Evolutionary conservation across 768 basidiomycete species (phyloP), one percentile per base, ranked within the genome.

Genomic region (Neoboletus magnificus): DNA sequence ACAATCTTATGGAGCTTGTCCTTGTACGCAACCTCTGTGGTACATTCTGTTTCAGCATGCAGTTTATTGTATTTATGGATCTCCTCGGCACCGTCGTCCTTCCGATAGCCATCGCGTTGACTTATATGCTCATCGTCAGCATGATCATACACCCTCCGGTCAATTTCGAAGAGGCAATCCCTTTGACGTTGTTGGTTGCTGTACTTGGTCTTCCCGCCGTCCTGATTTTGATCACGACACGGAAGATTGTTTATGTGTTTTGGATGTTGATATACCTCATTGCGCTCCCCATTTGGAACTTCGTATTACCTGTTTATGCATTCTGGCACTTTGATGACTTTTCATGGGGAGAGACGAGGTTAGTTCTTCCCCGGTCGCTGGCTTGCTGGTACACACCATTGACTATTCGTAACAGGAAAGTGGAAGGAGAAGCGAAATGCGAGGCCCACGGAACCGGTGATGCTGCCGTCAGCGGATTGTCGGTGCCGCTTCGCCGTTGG

Each of bases 251-350:
- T 40, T 98, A 98, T 74, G 87, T 97, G 54, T 89, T 92, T 63
- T 99, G 97, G 97, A 97, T 99, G 93, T 70, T 95, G 68, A 85
- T 95, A 67, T 98, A 99, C 77, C 82, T 99, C 13, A 54, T 85
- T 48, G 94, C 97, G 29, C 76, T 99, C 39, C 97, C 97, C 0
- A 80, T 99, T 30, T 99, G 97, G 97, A 98, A 98, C 71, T 89
- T 96, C 60, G 76, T 96, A 42, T 79, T 98, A 4, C 95, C 96
- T 12, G 77, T 97, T 10, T 99, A 99, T 73, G 89, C 95, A 15
- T 98, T 98, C 71, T 97, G 94, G 93, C 95, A 98, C 73, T 98
- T 99, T 71, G 96, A 98, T 61, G 97, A 99, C 73, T 98, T 99
- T 74, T 94, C 93, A 29, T 99, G 97, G 97, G 97, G 97, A 65